Percentiles rank a stretch among this genome's conserved stretches.
Conservation (phyloP, 208 protist genomes). For the Trypanosoma brucei region DNA sequence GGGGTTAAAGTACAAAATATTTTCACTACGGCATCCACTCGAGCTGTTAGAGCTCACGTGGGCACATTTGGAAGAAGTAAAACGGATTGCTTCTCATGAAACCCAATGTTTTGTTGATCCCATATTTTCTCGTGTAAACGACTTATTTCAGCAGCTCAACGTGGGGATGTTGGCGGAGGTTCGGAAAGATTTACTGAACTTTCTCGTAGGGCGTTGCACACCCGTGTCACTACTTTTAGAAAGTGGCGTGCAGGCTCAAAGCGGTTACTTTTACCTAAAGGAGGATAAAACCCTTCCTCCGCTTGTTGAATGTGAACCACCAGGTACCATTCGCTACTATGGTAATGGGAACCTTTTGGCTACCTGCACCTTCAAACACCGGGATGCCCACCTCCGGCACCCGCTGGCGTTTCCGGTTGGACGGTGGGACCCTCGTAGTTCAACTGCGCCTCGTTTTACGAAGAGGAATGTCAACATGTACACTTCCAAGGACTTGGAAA, state of each 20-base stretch:
- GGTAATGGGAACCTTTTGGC: conserved; percentile 2
- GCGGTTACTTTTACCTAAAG: conserved; percentile 64
- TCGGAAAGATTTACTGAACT: conserved; percentile 70
- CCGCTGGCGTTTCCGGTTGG: conserved; percentile 29
- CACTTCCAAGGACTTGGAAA: background rate
- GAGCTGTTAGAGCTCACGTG: conserved; percentile 85
- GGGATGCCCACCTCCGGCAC: conserved; percentile 33
- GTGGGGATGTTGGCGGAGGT: conserved; percentile 49
- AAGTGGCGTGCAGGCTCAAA: conserved; percentile 51
- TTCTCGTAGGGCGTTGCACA: conserved; percentile 59
- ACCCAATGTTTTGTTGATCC: conserved; percentile 18
- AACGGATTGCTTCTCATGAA: conserved; percentile 24
- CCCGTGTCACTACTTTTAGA: conserved; percentile 84
- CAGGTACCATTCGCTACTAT: conserved; percentile 47
- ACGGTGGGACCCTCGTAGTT: conserved; percentile 36
- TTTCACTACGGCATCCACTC: conserved; percentile 64
- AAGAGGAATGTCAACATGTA: conserved; percentile 65
- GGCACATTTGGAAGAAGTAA: conserved; percentile 79
- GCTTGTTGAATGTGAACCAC: conserved; percentile 33
- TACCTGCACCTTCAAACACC: conserved; percentile 37
- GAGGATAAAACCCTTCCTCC: conserved; percentile 38
- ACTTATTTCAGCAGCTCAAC: conserved; percentile 23
- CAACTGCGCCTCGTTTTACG: conserved; percentile 31
- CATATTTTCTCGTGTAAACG: conserved; percentile 23
- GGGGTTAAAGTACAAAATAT: conserved; percentile 90